phyloP scores from a whole-genome alignment of 441 rosid species.

The Macaranga tanarius region DNA sequence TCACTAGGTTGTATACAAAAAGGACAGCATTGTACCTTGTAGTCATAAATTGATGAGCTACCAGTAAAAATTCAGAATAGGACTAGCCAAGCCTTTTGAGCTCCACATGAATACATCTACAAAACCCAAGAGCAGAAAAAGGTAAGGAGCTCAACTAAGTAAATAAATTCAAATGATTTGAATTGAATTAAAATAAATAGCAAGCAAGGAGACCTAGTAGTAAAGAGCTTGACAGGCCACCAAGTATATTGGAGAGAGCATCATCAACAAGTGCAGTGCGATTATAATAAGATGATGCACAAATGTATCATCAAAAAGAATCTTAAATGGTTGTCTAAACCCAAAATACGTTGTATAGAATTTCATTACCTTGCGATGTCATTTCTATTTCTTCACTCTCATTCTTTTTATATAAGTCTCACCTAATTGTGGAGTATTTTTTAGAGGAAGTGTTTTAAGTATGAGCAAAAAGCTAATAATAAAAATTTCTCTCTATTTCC shows the following conservation, averaged over 20 bases:
- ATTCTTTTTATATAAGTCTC: constrained; percentile 15
- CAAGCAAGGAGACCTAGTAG: constrained; percentile 47
- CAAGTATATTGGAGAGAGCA: constrained; percentile 58
- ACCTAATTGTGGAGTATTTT: too few relatives aligned
- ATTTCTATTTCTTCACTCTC: constrained; percentile 80
- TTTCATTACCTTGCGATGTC: constrained; percentile 64
- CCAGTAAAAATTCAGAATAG: constrained; percentile 51
- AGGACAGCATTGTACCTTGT: too few relatives aligned
- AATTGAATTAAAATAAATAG: background rate
- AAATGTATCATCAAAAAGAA: constrained; percentile 81
- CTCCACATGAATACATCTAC: constrained; percentile 77
- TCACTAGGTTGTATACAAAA: too few relatives aligned
- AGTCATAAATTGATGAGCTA: constrained; percentile 51
- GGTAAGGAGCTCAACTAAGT: background rate
- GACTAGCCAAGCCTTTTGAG: constrained; percentile 63
- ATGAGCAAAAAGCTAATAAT: too few relatives aligned
- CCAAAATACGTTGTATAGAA: constrained; percentile 74
- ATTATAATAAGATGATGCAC: constrained; percentile 60
- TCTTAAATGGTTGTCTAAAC: constrained; percentile 73
- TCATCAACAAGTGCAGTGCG: constrained; percentile 61
- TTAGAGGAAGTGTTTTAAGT: too few relatives aligned
- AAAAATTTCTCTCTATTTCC: too few relatives aligned
- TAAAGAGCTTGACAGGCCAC: constrained; percentile 79
- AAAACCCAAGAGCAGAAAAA: constrained; percentile 2
- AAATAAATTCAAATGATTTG: too few relatives aligned